Evolutionary conservation across 2,329 filamentous ascomycete species (phyloP), one percentile per base, ranked within the genome.

Genomic region (Fusarium guadeloupense): DNA sequence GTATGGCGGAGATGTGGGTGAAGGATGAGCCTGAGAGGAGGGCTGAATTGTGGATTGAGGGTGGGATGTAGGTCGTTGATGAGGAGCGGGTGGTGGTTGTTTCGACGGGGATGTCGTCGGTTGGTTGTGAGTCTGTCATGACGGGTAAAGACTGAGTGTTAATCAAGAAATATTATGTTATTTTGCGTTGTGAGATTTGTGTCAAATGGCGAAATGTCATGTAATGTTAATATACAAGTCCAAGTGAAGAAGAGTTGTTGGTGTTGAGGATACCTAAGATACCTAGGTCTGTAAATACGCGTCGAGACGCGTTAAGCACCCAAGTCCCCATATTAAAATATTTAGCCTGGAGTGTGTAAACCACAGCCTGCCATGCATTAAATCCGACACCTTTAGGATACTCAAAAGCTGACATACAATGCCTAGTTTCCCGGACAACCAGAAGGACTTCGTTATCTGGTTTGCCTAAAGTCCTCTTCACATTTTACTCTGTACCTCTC

Each of bases 1-100:
- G 77, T 69, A 91, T 81, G 14, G 85, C 80, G 1, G 90, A 91
- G 79, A 88, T 91, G 76, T 93, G 84, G 10, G 85, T 82, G 78
- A 91, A 92, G 34, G 89, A 88, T 40, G 82, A 81, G 72, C 90
- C 90, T 34, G 81, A 72, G 67, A 90, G 78, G 59, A 93, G 81
- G 33, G 77, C 73, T 16, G 77, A 50, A 39, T 72, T 71, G 75
- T 89, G 77, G 67, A 93, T 82, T 14, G 89, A 93, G 7, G 91
- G 90, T 13, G 90, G 89, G 60, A 90, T 77, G 76, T 89, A 92
- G 58, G 62, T 64, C 28, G 66, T 33, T 38, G 61, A 57, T 34
- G 64, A 39, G 40, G 50, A 26, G 25, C 31, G 51, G 31, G 34
- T 42, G 47, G 42, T 38, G 38, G 33, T n/a, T 45, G 53, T 58